These are phyloP conservation scores for Fonsecaea pugnacius DNA, from an alignment of 2,329 filamentous ascomycete species.

Conservation along the genomic window DNA sequence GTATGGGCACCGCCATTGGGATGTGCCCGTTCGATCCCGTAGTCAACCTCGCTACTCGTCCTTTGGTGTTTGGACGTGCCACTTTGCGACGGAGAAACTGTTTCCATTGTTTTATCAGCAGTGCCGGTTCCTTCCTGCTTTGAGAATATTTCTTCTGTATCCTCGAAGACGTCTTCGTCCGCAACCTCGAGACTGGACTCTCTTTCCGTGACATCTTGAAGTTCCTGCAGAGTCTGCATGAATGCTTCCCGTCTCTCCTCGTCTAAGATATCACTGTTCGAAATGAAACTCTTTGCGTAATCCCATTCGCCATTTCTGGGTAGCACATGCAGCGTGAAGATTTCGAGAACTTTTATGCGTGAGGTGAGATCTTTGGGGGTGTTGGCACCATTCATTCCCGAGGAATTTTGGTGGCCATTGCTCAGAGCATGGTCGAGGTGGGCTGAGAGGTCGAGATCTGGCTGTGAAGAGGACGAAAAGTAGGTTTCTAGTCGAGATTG, in stretches of 20 bases:
- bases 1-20: slow-evolving; percentile 41
- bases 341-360: slow-evolving; percentile 86
- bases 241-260: slow-evolving; percentile 91
- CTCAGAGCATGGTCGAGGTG: slow-evolving; percentile 56
- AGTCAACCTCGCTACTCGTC: slow-evolving; percentile 70
- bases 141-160: slow-evolving; percentile 64
- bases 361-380: slow-evolving; percentile 83
- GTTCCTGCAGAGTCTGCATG: slow-evolving; percentile 77
- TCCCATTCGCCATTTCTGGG: slow-evolving; percentile 94
- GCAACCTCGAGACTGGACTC: slow-evolving; percentile 20
- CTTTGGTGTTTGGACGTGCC: slow-evolving; percentile 54
- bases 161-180: slow-evolving; percentile 33
- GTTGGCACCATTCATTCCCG: slow-evolving; percentile 67
- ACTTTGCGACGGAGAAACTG: slow-evolving; percentile 36
- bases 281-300: slow-evolving; percentile 89
- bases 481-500: slow-evolving; percentile 88
- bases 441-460: slow-evolving; percentile 66
- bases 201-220: slow-evolving; percentile 76
- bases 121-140: slow-evolving; percentile 62
- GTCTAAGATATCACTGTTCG: slow-evolving; percentile 81
- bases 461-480: slow-evolving; percentile 74
- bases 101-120: slow-evolving; percentile 46
- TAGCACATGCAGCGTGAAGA: slow-evolving; percentile 95
- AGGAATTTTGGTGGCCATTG: slow-evolving; percentile 43
- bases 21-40: slow-evolving; percentile 65